Percentiles rank a stretch among this genome's conserved stretches.
Evolutionary conservation across 2,329 filamentous ascomycete species (phyloP).

Genomic region (Knoxdaviesia capensis): DNA sequence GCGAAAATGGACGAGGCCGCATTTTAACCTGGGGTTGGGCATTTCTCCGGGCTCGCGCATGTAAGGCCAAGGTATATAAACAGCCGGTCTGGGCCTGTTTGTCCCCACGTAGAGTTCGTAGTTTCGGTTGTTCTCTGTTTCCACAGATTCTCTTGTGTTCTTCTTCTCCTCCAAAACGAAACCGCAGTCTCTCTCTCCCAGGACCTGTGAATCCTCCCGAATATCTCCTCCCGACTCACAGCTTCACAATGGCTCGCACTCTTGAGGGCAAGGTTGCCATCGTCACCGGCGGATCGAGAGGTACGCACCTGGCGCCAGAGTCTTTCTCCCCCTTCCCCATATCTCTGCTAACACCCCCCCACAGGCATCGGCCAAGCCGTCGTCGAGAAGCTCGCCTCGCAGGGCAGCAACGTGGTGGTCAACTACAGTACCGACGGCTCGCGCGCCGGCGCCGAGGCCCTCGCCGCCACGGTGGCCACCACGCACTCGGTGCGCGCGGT

Average conservation of each 20-base stretch:
- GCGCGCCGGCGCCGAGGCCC: slow-evolving; percentile 26
- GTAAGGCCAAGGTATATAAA: no score
- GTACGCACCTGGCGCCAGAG: slow-evolving; percentile 19
- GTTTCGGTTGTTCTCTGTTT: no score
- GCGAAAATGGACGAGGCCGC: no score
- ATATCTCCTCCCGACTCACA: not conserved
- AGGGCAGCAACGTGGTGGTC: slow-evolving; percentile 48
- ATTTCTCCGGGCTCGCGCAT: no score
- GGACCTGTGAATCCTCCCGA: no score
- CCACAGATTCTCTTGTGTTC: no score
- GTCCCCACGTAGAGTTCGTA: no score
- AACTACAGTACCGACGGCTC: slow-evolving; percentile 40
- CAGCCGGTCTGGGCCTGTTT: no score
- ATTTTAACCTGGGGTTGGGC: no score
- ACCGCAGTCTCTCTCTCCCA: no score
- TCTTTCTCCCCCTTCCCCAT: not conserved
- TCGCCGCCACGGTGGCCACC: slow-evolving; percentile 38
- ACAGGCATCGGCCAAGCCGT: slow-evolving; percentile 49
- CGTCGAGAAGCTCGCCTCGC: slow-evolving; percentile 49
- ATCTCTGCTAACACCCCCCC: not conserved
- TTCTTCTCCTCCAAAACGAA: no score
- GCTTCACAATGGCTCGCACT: slow-evolving; percentile 15
- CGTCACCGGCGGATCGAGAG: slow-evolving; percentile 61
- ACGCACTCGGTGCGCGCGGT: slow-evolving; percentile 39
- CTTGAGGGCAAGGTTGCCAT: slow-evolving; percentile 63